A percentile compares a stretch with the other conserved stretches of the same genome.
These are phyloP conservation scores for Solanum hybrid DNA, from an alignment of 305 asterid species.

Conservation along the genomic window DNA sequence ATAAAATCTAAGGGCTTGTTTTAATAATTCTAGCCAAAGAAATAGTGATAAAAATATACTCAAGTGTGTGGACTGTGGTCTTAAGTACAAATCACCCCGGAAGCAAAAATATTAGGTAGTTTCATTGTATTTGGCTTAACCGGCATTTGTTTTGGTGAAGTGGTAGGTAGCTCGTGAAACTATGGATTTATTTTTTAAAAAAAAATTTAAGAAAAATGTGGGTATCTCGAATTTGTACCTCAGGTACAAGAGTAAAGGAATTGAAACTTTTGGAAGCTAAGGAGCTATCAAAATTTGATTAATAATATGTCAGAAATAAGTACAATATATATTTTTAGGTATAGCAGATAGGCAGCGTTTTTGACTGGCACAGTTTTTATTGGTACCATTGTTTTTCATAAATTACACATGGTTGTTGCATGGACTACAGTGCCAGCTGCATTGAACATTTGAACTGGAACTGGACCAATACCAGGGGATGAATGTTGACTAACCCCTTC, in stretches of 20 bases:
- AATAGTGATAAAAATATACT: neutral
- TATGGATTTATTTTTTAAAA: neutral
- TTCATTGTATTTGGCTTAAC: neutral
- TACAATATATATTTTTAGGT: neutral
- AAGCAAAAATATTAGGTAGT: neutral
- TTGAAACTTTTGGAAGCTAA: neutral
- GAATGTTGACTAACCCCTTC: neutral
- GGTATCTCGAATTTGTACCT: neutral
- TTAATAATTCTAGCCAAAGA: neutral
- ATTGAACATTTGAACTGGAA: neutral
- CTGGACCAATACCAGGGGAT: neutral
- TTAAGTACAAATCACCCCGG: neutral
- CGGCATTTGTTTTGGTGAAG: neutral
- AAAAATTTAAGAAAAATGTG: neutral
- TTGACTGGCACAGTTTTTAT: slow-evolving; percentile 3
- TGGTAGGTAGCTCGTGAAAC: neutral
- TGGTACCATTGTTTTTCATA: neutral
- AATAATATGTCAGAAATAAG: neutral
- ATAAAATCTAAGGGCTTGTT: neutral
- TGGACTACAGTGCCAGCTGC: neutral
- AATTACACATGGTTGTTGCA: neutral
- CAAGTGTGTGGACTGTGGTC: neutral
- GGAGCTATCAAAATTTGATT: neutral
- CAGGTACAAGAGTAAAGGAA: neutral
- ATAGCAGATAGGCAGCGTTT: neutral